Conservation (phyloP, 2,329 filamentous ascomycete species). For the Didymella pinodella region DNA sequence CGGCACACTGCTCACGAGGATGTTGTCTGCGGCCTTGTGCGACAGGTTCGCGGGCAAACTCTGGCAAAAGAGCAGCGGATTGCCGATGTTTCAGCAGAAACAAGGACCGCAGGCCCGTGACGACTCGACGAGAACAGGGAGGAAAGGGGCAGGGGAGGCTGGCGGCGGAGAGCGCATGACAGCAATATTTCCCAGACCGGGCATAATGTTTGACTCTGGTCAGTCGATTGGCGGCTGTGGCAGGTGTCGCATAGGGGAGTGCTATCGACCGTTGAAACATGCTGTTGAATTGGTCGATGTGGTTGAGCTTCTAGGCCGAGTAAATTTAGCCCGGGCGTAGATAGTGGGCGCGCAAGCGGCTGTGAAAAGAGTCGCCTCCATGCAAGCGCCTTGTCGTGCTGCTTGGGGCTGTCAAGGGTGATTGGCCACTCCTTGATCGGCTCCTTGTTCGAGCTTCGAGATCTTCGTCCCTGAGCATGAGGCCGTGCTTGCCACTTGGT, state of each 20-base stretch:
- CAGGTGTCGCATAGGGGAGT: conserved; percentile 12
- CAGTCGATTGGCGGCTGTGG: conserved; percentile 14
- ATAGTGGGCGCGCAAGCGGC: conserved; percentile 34
- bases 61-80: conserved; percentile 8
- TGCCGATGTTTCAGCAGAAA: conserved; percentile 21
- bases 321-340: conserved; percentile 39
- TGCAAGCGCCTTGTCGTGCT: conserved; percentile 31
- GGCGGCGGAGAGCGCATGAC: conserved; percentile 14
- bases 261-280: conserved; percentile 32
- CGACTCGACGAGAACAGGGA: conserved; percentile 19
- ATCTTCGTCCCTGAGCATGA: conserved; percentile 27
- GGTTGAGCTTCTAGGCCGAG: conserved; percentile 24
- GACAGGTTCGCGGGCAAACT: conserved; percentile 7
- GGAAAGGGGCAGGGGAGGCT: conserved; percentile 19
- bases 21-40: conserved; percentile 6
- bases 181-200: conserved; percentile 5
- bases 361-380: conserved; percentile 28
- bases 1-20: conserved; percentile 1
- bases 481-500: conserved; percentile 19
- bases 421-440: conserved; percentile 27
- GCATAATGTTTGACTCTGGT: conserved; percentile 5
- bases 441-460: conserved; percentile 27
- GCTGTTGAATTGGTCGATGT: conserved; percentile 18
- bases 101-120: conserved; percentile 16
- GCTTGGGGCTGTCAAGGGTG: conserved; percentile 13